Conservation (phyloP, 163 green algal genomes). For the Volvox carteri region DNA sequence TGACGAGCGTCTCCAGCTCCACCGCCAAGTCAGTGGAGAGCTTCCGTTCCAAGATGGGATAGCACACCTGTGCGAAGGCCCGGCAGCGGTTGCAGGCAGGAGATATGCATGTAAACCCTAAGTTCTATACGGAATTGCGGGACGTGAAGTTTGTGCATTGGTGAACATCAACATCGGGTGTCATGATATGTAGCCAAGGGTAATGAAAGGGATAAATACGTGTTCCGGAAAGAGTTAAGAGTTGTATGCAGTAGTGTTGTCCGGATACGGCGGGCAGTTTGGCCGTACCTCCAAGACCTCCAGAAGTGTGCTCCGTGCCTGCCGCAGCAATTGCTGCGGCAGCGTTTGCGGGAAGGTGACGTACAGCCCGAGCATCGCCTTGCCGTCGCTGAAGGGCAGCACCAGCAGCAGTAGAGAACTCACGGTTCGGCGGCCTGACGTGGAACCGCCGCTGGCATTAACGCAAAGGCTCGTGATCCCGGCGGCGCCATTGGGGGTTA, state of each 20-base stretch:
- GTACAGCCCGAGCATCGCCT: slow-evolving; percentile 16
- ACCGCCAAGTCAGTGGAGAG: background rate
- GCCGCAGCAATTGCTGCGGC: background rate
- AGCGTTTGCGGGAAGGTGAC: slow-evolving; percentile 40
- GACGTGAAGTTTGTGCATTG: too few relatives aligned
- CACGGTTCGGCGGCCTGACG: background rate
- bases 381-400: background rate
- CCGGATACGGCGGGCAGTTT: too few relatives aligned
- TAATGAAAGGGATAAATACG: too few relatives aligned
- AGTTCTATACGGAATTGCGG: too few relatives aligned
- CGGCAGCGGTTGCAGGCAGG: too few relatives aligned
- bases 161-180: too few relatives aligned
- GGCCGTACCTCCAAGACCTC: slow-evolving; percentile 30
- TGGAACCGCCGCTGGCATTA: background rate
- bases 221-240: too few relatives aligned
- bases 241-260: too few relatives aligned
- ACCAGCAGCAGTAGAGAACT: slow-evolving; percentile 38
- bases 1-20: slow-evolving; percentile 24
- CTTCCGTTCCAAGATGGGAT: background rate
- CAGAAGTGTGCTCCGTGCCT: background rate
- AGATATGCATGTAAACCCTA: too few relatives aligned
- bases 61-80: too few relatives aligned
- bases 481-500: background rate
- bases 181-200: too few relatives aligned
- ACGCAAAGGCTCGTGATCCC: too few relatives aligned